These are phyloP conservation scores for Discostella stelligera DNA, from an alignment of 352 stramenopile species.

Conservation along the genomic window DNA sequence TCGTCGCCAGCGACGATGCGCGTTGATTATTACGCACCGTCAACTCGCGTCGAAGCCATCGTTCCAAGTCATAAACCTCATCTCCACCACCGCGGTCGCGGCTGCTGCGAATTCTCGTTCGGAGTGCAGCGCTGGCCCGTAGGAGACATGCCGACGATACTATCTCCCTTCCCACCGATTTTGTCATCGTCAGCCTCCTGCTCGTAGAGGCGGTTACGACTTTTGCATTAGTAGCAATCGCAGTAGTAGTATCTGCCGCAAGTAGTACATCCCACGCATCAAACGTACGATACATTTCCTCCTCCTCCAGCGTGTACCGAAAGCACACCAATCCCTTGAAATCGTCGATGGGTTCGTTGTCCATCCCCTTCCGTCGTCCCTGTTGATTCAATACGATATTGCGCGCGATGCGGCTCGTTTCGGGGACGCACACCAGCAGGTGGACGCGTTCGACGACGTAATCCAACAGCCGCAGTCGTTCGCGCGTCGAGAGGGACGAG, in stretches of 20 bases:
- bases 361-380: conserved; percentile 50
- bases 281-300: conserved; percentile 63
- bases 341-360: conserved; percentile 63
- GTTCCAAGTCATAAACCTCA: conserved; percentile 51
- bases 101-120: conserved; percentile 50
- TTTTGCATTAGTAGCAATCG: not conserved
- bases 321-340: conserved; percentile 69
- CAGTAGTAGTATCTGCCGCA: conserved; percentile 20
- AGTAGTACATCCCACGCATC: conserved; percentile 57
- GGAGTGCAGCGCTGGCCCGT: conserved; percentile 38
- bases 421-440: conserved; percentile 55
- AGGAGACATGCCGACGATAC: conserved; percentile 48
- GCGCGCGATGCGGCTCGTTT: conserved; percentile 54
- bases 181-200: not conserved
- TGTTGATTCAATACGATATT: conserved; percentile 59
- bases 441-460: conserved; percentile 57
- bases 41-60: conserved; percentile 51
- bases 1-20: not conserved
- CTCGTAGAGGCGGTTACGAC: not conserved
- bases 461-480: conserved; percentile 53
- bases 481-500: conserved; percentile 30
- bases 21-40: conserved; percentile 36
- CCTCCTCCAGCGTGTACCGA: conserved; percentile 56
- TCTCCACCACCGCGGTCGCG: conserved; percentile 36
- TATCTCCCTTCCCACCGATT: conserved; percentile 46